Evolutionary conservation across 306 rosid species (phyloP).

Genomic region (Trichosanthes cucumerina): DNA sequence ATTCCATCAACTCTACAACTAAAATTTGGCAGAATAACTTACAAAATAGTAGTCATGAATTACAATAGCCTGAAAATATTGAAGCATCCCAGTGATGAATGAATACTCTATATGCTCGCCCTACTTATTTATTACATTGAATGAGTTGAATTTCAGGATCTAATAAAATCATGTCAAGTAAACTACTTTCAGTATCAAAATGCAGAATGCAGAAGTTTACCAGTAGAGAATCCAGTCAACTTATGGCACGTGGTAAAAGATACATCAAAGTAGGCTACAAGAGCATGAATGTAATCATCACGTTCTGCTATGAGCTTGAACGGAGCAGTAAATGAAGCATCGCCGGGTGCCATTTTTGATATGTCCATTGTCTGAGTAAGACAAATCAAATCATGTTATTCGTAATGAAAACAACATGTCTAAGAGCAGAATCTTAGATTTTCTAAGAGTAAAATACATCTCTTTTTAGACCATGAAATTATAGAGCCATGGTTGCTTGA

Average conservation of each 20-base stretch:
- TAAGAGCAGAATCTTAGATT: neutral
- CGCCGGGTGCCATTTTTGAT: constrained; percentile 93
- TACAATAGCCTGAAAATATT: neutral
- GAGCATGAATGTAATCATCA: constrained; percentile 85
- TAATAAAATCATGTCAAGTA: neutral
- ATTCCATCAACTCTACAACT: neutral
- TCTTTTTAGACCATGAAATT: neutral
- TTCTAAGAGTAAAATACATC: neutral
- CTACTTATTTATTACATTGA: neutral
- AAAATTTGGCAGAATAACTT: neutral
- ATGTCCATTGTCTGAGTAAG: constrained; percentile 88
- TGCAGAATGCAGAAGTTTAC: constrained; percentile 32
- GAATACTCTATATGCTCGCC: neutral
- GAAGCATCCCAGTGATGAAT: neutral
- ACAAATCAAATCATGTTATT: constrained; percentile 11
- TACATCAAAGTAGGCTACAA: constrained; percentile 94
- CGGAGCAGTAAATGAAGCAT: constrained; percentile 82
- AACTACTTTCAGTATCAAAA: neutral
- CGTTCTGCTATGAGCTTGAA: constrained; percentile 88
- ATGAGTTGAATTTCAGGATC: neutral
- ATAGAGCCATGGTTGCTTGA: neutral
- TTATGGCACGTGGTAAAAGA: constrained; percentile 88
- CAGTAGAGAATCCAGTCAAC: constrained; percentile 92
- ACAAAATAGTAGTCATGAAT: neutral
- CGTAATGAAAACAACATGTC: neutral